Evolutionary conservation across 352 stramenopile species (phyloP), one percentile per base, ranked within the genome.

Genomic region (Pythium phragmitis): DNA sequence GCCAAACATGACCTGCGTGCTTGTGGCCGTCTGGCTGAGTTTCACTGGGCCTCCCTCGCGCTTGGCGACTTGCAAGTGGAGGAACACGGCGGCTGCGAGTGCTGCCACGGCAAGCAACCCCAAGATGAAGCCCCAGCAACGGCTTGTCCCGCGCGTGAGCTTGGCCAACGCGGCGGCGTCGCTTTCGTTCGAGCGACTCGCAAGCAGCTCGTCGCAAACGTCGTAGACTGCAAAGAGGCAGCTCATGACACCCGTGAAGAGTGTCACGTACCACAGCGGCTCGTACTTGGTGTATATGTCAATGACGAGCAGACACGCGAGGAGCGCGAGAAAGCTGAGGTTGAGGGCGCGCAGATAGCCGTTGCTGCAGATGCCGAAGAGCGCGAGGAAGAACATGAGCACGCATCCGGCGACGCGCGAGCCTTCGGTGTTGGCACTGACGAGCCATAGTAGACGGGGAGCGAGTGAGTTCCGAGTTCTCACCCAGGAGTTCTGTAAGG

Each of bases 211-310:
- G 70, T 96, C 88, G 76, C 84, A 96, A 49, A 96, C 94, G 67
- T 96, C 88, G 65, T 96, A 96, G 60, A 96, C 84, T 30, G 87
- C 92, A 67, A 96, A 96, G 60, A 94, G 80, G 59, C 88, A 94
- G 78, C 85, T 95, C 88, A 96, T 96, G 76, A 94, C 87, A 39
- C 88, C 88, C n/a, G 96, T 59, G 55, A 96, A 94, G 59, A 96
- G 85, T 55, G 84, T 89, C 65, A 92, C 73, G 70, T 93, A 96
- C 60, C 88, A 82, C 47, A 95, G 69, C 11, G 80, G 78, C 39
- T 94, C 65, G 66, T 83, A 80, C 6, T 75, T 65, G 2, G 84
- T 92, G 50, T 68, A 70, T 49, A 92, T 69, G 57, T 92, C 86
- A 48, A 94, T 63, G 21, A 82, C 85, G 43, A 95, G 63, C 36